A percentile compares a stretch with the other conserved stretches of the same genome.
These are phyloP conservation scores for Voacanga thouarsii DNA, from an alignment of 257 asterid genomes.

Conservation along the genomic window DNA sequence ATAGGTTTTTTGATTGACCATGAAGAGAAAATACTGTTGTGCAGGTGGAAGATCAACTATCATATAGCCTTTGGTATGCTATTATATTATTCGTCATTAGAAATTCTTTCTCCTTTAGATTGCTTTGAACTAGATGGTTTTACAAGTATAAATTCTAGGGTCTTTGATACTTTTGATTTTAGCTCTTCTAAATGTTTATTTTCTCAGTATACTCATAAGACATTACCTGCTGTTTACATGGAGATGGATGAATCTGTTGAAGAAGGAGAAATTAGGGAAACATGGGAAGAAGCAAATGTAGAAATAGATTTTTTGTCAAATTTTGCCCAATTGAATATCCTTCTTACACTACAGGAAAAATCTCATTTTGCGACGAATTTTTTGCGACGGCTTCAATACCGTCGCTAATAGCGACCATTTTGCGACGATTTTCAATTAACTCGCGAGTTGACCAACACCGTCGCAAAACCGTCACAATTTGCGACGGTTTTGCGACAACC, in stretches of 20 bases:
- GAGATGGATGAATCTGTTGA: constrained; percentile 92
- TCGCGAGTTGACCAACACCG: no score
- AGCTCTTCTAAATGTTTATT: neutral
- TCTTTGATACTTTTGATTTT: neutral
- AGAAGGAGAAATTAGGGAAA: constrained; percentile 89
- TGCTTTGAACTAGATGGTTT: constrained; percentile 4
- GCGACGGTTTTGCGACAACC: no score
- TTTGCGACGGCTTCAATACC: no score
- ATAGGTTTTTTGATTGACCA: constrained; percentile 97
- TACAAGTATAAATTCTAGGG: neutral
- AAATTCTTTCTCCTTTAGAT: neutral
- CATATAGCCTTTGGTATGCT: constrained; percentile 88
- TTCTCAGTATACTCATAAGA: constrained; percentile 41
- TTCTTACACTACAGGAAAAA: no score
- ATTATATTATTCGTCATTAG: constrained; percentile 5
- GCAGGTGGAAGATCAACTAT: constrained; percentile 93
- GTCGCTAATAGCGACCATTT: no score
- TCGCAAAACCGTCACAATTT: no score
- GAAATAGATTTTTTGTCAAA: constrained; percentile 76
- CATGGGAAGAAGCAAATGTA: constrained; percentile 93
- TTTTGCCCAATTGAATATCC: constrained; percentile 83
- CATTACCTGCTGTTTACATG: constrained; percentile 97
- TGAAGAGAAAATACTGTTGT: constrained; percentile 75
- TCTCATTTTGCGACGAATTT: no score
- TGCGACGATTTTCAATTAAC: no score